A percentile compares a stretch with the other conserved stretches of the same genome.
Conservation (phyloP, 1,284 basidiomycete genomes). For the Schizophyllum commune region DNA sequence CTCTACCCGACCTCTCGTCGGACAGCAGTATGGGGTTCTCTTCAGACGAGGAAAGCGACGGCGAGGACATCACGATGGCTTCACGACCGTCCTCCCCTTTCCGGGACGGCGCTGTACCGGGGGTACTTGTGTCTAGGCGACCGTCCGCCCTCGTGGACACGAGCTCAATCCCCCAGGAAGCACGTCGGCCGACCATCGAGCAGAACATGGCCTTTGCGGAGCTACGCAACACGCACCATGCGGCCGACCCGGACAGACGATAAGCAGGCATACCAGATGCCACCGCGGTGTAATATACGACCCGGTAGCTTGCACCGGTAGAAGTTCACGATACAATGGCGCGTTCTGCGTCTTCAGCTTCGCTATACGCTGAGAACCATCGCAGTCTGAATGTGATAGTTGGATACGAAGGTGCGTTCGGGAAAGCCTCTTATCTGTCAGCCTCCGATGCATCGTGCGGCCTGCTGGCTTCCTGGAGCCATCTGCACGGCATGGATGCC, state of each 20-base stretch:
- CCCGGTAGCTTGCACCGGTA: too few relatives aligned
- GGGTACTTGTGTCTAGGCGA: not conserved
- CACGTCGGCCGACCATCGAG: constrained; percentile 60
- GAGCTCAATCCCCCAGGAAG: constrained; percentile 39
- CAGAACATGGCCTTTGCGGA: constrained; percentile 77
- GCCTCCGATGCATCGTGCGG: not conserved
- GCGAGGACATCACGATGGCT: constrained; percentile 42
- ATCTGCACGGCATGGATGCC: not conserved
- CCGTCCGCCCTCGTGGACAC: constrained; percentile 29
- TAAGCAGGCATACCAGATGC: constrained; percentile 4
- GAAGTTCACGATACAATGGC: too few relatives aligned
- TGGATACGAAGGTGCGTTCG: not conserved
- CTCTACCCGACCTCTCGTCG: constrained; percentile 28
- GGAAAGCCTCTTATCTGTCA: not conserved
- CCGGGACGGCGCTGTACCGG: constrained; percentile 17
- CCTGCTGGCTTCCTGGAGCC: too few relatives aligned
- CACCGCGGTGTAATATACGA: constrained; percentile 9
- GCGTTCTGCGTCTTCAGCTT: too few relatives aligned
- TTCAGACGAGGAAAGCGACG: constrained; percentile 42
- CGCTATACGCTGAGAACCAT: not conserved
- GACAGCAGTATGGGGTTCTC: constrained; percentile 27
- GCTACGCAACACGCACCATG: constrained; percentile 38
- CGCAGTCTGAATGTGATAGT: not conserved
- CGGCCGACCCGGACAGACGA: constrained; percentile 3
- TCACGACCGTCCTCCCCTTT: constrained; percentile 46